These are phyloP conservation scores for Fomes fomentarius DNA, from an alignment of 1,284 basidiomycete genomes.

Conservation along the genomic window DNA sequence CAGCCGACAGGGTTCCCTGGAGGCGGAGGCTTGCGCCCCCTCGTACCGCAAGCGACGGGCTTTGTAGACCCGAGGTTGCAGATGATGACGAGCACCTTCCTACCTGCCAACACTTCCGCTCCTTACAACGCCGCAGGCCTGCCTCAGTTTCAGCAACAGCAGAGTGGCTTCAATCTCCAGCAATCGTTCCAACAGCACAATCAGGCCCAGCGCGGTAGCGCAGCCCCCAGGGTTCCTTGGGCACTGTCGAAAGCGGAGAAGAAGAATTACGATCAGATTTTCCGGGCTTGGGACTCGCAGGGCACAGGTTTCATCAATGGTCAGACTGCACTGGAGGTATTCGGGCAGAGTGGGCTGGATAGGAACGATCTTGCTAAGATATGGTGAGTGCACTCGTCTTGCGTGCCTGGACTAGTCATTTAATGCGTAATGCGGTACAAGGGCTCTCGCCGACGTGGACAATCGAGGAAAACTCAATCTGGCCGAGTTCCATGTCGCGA, in stretches of 20 bases:
- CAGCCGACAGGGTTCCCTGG: conserved; percentile 64
- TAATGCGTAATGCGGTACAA: conserved; percentile 40
- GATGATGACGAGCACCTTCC: conserved; percentile 87
- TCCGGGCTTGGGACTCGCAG: conserved; percentile 91
- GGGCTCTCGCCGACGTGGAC: conserved; percentile 88
- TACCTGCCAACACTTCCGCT: conserved; percentile 71
- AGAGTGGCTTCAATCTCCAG: conserved; percentile 61
- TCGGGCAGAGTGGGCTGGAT: conserved; percentile 90
- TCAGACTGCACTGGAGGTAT: conserved; percentile 88
- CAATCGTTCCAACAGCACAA: conserved; percentile 83
- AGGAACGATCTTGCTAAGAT: conserved; percentile 93
- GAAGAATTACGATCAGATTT: conserved; percentile 97
- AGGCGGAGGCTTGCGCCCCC: conserved; percentile 43
- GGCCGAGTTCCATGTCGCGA: conserved; percentile 98
- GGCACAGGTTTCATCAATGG: conserved; percentile 90
- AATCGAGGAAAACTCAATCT: conserved; percentile 94
- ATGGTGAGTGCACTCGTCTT: conserved; percentile 59
- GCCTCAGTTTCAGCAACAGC: conserved; percentile 71
- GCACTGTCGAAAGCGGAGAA: conserved; percentile 88
- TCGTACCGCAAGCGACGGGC: conserved; percentile 82
- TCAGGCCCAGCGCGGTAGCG: conserved; percentile 70
- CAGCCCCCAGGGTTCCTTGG: conserved; percentile 87
- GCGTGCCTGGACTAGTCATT: background rate
- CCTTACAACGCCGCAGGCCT: conserved; percentile 63
- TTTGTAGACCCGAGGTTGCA: conserved; percentile 81